Base-by-base conservation (phyloP, 2,329 filamentous ascomycete genomes). In the Calonectria crousiana region DNA sequence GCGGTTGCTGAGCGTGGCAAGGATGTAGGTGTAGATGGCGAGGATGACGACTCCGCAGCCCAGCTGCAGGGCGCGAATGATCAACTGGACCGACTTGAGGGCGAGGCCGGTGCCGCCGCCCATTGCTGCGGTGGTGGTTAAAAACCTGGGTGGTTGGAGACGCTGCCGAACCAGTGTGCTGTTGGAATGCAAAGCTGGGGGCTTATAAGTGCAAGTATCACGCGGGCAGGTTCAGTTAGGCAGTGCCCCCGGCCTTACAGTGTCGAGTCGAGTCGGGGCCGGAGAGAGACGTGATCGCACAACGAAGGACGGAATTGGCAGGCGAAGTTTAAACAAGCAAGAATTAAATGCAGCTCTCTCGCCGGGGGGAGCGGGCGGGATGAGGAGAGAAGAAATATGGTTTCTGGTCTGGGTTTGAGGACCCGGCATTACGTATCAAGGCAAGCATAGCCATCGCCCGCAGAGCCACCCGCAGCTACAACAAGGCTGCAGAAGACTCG, bases 11-110 rank as follows among this genome's bases (percentile, higher is more conserved):
- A 96, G 90, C 11, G 93, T 90, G 11, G 93, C 92, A 65, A 98
- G 91, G 89, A 95, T 97, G 89, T 97, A 98, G 65, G 92, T 93
- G 88, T 93, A 96, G 81, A 97, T 90, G 78, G 90, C 93, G 75
- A 98, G 90, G 75, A 96, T 90, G 78, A 98, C 89, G 73, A 89
- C 92, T 11, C 93, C 89, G 83, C 92, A 94, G 82, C 91, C 88
- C 84, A 98, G 93, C 81, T 95, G 91, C 71, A 98, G 85, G 77
- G 90, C 86, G 78, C 96, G 94, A 81, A 97, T 87, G 83, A 93
- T 89, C 83, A 93, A 93, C 81, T 95, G 93, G 60, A 90, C 73
- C 74, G 90, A 85, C 81, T 95, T 95, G 79, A 98, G 91, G 79
- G 91, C 88, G 75, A 92, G 84, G 76, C 81, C 82, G 30, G 78